phyloP scores from a whole-genome alignment of 495 filamentous ascomycete species.

The Echria macrotheca region DNA sequence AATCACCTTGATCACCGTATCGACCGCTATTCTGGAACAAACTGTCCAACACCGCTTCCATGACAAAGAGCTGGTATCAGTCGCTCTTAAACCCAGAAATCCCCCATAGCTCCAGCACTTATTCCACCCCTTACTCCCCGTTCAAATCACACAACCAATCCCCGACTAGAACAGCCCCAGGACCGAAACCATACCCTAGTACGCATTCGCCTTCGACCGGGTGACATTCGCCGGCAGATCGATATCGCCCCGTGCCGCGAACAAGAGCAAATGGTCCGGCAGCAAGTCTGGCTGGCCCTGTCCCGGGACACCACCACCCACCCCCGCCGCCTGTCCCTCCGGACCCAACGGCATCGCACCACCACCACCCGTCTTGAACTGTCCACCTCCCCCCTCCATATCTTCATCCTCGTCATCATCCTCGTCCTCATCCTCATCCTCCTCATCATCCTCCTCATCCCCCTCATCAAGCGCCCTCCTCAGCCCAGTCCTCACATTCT shows the following conservation, averaged over 20 bases:
- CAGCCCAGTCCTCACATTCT: conserved; percentile 67
- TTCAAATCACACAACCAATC: too few species aligned
- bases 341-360: conserved; percentile 15
- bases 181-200: too few species aligned
- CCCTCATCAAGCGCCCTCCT: conserved; percentile 52
- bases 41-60: too few species aligned
- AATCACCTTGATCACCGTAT: too few species aligned
- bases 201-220: too few species aligned
- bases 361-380: conserved; percentile 25
- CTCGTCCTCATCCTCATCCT: conserved; percentile 54
- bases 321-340: not conserved
- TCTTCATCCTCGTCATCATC: too few species aligned
- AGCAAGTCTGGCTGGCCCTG: conserved; percentile 1
- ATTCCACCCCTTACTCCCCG: too few species aligned
- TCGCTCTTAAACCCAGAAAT: too few species aligned
- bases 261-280: conserved; percentile 28
- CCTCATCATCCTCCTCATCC: conserved; percentile 46
- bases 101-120: too few species aligned
- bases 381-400: conserved; percentile 26
- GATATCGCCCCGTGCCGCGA: conserved; percentile 33
- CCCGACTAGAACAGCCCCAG: too few species aligned
- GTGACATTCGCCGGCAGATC: conserved; percentile 21
- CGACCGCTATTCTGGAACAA: too few species aligned
- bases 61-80: too few species aligned
- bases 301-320: not conserved